phyloP scores from a whole-genome alignment of 345 rosid species.

The Hibiscus mutabilis region DNA sequence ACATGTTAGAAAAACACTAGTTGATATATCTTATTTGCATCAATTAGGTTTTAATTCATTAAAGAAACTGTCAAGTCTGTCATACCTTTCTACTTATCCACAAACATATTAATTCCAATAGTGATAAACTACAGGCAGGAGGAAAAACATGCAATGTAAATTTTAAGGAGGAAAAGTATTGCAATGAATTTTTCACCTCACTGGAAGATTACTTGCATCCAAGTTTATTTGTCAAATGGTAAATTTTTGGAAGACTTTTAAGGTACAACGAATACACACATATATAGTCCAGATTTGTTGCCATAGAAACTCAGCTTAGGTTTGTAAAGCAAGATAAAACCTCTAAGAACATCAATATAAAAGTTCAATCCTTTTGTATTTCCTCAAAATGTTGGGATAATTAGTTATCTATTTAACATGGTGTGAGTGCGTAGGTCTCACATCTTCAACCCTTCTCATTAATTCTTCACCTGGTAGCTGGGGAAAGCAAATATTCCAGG shows the following conservation, averaged over 20 bases:
- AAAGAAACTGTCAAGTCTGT: not conserved
- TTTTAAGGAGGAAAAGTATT: not conserved
- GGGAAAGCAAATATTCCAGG: not conserved
- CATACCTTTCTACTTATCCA: not conserved
- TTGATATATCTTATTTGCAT: not conserved
- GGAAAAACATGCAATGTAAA: not conserved
- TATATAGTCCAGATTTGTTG: not conserved
- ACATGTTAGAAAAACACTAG: constrained; percentile 1
- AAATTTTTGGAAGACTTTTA: not conserved
- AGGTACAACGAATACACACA: not conserved
- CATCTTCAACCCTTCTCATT: not conserved
- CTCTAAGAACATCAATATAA: not conserved
- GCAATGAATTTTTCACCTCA: not conserved
- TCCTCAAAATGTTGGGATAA: not conserved
- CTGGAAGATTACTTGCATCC: not conserved
- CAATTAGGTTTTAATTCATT: constrained; percentile 5
- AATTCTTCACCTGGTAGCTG: not conserved
- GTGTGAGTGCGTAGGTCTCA: not conserved
- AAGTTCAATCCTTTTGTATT: not conserved
- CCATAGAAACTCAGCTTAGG: not conserved
- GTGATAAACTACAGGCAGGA: not conserved
- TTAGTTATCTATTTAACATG: not conserved
- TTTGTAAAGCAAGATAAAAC: not conserved
- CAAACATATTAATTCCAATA: not conserved
- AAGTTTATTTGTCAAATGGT: not conserved